Evolutionary conservation across 2,329 filamentous ascomycete genomes (phyloP).

Genomic region (Thelonectria blattea): DNA sequence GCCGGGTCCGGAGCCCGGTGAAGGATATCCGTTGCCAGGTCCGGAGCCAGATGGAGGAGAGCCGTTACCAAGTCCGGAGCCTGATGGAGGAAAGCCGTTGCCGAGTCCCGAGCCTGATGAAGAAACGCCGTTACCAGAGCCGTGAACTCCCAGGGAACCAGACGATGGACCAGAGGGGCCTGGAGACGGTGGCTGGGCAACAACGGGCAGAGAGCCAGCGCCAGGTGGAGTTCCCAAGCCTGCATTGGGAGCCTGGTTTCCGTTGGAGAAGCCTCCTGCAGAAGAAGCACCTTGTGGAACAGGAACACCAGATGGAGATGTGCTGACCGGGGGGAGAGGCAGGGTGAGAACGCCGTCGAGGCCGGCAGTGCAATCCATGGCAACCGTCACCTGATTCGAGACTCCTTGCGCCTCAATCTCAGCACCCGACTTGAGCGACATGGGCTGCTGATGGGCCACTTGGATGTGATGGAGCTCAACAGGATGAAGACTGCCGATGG

Average conservation of each 20-base stretch:
- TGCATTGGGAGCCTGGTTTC: not conserved
- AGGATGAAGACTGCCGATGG: constrained; percentile 40
- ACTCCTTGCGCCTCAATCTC: constrained; percentile 24
- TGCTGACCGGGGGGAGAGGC: constrained; percentile 29
- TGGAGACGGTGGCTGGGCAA: not conserved
- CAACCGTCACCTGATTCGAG: constrained; percentile 33
- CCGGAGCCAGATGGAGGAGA: not conserved
- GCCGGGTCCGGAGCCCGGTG: too few relatives aligned
- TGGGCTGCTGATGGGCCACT: constrained; percentile 17
- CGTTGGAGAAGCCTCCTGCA: not conserved
- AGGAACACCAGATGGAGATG: constrained; percentile 21
- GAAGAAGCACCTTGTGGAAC: not conserved
- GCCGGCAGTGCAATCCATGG: constrained; percentile 40
- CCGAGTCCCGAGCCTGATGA: not conserved
- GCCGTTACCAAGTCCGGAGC: not conserved
- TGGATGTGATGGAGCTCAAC: constrained; percentile 35
- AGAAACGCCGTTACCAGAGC: not conserved
- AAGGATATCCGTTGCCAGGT: not conserved
- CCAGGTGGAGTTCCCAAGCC: constrained; percentile 2
- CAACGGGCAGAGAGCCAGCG: not conserved
- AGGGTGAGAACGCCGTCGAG: constrained; percentile 43
- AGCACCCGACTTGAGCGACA: constrained; percentile 9
- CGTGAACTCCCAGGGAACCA: not conserved
- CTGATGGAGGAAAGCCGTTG: not conserved
- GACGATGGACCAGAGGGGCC: not conserved